phyloP scores from a whole-genome alignment of 306 rosid species.

The Bauhinia variegata region DNA sequence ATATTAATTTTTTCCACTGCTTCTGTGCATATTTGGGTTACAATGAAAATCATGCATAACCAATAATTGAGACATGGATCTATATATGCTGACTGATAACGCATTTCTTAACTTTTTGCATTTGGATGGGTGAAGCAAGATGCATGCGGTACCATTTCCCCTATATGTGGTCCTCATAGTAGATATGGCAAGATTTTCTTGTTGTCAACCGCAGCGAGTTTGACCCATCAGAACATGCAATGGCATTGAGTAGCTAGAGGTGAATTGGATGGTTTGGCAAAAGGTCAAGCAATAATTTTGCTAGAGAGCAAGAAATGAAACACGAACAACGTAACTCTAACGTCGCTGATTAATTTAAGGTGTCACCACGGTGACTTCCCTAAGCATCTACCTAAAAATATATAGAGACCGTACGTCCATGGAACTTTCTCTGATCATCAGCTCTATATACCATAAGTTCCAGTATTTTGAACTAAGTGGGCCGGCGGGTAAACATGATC shows the following conservation, averaged over 20 bases:
- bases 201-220: slow-evolving; percentile 53
- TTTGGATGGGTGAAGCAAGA: slow-evolving; percentile 52
- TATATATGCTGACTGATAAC: slow-evolving; percentile 36
- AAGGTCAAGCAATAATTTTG: slow-evolving; percentile 12
- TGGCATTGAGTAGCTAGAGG: slow-evolving; percentile 34
- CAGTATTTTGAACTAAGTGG: slow-evolving; percentile 26
- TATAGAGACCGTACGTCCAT: slow-evolving; percentile 31
- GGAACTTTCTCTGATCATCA: slow-evolving; percentile 36
- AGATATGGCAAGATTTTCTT: slow-evolving; percentile 69
- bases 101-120: slow-evolving; percentile 41
- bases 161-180: slow-evolving; percentile 65
- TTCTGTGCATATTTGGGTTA: too few relatives aligned
- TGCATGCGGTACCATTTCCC: slow-evolving; percentile 48
- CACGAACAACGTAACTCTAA: slow-evolving; percentile 8
- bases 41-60: slow-evolving; percentile 45
- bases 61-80: slow-evolving; percentile 51
- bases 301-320: neutral
- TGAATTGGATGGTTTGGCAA: slow-evolving; percentile 35
- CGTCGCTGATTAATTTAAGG: too few relatives aligned
- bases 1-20: too few relatives aligned
- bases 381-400: slow-evolving; percentile 25
- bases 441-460: too few relatives aligned
- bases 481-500: neutral
- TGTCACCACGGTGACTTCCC: slow-evolving; percentile 18
- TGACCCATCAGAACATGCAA: slow-evolving; percentile 42